Evolutionary conservation across 257 asterid genomes (phyloP).

Genomic region (Solanum medicagineum): DNA sequence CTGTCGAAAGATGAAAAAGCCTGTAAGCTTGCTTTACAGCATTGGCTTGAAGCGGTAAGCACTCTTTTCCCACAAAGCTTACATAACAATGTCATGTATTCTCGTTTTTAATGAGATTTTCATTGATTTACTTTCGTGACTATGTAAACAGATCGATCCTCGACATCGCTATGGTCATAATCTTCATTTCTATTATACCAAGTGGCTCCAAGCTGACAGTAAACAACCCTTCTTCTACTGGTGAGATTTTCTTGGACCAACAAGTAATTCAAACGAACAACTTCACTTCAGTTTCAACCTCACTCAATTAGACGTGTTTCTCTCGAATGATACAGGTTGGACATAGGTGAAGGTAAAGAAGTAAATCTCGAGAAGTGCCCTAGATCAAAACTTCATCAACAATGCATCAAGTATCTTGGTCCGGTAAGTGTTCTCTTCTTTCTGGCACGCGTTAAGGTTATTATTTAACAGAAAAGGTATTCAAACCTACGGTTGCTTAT

Average conservation of each 20-base stretch:
- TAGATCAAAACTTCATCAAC: conserved; percentile 63
- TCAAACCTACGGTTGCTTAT: not conserved
- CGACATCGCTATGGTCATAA: conserved; percentile 91
- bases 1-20: conserved; percentile 67
- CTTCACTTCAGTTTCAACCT: not conserved
- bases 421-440: conserved; percentile 39
- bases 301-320: not conserved
- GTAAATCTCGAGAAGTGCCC: conserved; percentile 66
- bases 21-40: conserved; percentile 77
- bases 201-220: conserved; percentile 74
- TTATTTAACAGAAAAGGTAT: not conserved
- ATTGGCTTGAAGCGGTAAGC: conserved; percentile 95
- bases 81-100: not conserved
- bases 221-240: conserved; percentile 84
- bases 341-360: conserved; percentile 77
- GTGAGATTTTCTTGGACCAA: conserved; percentile 20
- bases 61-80: not conserved
- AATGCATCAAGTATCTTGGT: conserved; percentile 85
- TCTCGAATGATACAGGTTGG: conserved; percentile 36
- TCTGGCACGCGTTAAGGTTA: not conserved
- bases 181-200: conserved; percentile 56
- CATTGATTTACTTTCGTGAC: not conserved
- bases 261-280: not conserved
- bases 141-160: conserved; percentile 53
- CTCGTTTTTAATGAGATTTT: not conserved